These are phyloP conservation scores for Rhizophagus sp. DNA, from an alignment of 192 early-diverging fungal species.

Conservation along the genomic window DNA sequence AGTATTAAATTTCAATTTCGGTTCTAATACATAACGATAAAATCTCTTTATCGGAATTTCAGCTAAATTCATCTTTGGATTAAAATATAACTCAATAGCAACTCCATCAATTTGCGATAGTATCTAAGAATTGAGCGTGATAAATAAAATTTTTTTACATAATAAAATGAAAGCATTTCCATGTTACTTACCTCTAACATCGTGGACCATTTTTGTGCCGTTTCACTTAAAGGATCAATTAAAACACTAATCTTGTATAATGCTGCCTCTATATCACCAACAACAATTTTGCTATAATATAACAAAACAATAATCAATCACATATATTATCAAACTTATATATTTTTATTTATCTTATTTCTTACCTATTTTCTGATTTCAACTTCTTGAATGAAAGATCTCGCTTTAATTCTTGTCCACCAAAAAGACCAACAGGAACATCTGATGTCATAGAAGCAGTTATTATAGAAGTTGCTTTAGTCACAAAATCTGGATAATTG, in stretches of 20 bases:
- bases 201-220: conserved; percentile 76
- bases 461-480: conserved; percentile 13
- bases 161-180: background rate
- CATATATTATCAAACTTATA: background rate
- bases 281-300: conserved; percentile 27
- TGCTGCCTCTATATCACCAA: conserved; percentile 32
- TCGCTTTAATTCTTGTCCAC: background rate
- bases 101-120: conserved; percentile 65
- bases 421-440: conserved; percentile 7
- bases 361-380: conserved; percentile 5
- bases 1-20: conserved; percentile 64
- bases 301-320: conserved; percentile 6
- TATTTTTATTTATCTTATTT: background rate
- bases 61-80: conserved; percentile 52
- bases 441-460: conserved; percentile 21
- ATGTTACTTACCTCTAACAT: conserved; percentile 58
- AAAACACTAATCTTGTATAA: conserved; percentile 54
- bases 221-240: conserved; percentile 78
- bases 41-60: conserved; percentile 84
- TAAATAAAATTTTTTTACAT: background rate
- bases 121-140: conserved; percentile 28
- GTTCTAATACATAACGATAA: conserved; percentile 83
- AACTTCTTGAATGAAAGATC: conserved; percentile 1
- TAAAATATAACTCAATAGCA: conserved; percentile 68
- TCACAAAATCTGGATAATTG: conserved; percentile 16